These are phyloP conservation scores for Dianthus caryophyllus DNA, from an alignment of 148 eudicot genomes.

Conservation along the genomic window DNA sequence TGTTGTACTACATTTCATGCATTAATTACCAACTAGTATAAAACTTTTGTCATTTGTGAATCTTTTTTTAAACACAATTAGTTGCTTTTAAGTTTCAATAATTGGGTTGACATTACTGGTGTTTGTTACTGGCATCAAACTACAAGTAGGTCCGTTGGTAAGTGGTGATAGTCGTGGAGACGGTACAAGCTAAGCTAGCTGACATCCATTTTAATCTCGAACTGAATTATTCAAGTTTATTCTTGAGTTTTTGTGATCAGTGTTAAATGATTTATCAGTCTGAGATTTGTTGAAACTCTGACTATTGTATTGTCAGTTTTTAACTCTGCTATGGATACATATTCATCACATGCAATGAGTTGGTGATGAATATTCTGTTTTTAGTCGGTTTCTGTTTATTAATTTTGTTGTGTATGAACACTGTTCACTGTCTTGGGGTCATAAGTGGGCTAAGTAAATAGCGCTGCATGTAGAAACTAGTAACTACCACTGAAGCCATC, in stretches of 20 bases:
- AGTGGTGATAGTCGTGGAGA: background rate
- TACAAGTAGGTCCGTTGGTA: no score
- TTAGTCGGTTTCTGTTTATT: background rate
- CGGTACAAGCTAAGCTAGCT: background rate
- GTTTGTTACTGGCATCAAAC: no score
- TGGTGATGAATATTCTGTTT: background rate
- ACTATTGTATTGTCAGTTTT: background rate
- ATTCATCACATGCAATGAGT: constrained; percentile 4
- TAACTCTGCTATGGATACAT: background rate
- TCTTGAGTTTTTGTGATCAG: background rate
- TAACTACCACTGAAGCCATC: background rate
- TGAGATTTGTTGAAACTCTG: background rate
- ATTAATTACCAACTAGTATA: constrained; percentile 7
- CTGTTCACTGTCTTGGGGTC: background rate
- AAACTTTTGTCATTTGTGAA: constrained; percentile 1
- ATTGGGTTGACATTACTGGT: background rate
- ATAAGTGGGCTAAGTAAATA: background rate
- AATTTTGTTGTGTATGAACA: background rate
- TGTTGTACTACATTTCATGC: constrained; percentile 17
- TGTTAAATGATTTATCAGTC: background rate
- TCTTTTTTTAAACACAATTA: background rate
- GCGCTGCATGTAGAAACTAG: background rate
- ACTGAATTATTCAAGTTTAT: background rate
- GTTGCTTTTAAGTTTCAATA: background rate
- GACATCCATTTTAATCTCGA: background rate